Conservation (phyloP, 129 eudicot species). For the Dittrichia graveolens region DNA sequence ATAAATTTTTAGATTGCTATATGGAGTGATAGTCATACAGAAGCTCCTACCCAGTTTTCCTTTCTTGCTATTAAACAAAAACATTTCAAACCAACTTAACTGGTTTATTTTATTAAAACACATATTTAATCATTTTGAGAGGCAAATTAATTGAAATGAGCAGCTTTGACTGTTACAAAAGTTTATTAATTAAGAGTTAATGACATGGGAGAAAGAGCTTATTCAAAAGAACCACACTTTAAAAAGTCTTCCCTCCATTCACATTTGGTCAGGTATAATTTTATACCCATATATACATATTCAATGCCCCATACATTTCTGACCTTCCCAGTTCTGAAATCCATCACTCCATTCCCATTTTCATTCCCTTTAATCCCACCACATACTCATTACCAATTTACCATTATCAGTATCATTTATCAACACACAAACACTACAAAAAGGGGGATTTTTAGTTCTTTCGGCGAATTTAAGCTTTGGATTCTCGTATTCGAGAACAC, state of each 20-base stretch:
- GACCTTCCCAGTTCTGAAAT: slow-evolving; percentile 23
- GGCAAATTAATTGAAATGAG: neutral
- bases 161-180: neutral
- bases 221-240: slow-evolving; percentile 32
- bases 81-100: too few species aligned
- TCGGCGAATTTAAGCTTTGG: slow-evolving; percentile 51
- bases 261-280: slow-evolving; percentile 20
- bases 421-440: neutral
- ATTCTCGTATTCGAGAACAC: slow-evolving; percentile 42
- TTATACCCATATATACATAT: slow-evolving; percentile 11
- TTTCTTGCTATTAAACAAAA: too few species aligned
- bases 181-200: slow-evolving; percentile 9
- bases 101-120: neutral
- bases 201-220: slow-evolving; percentile 41
- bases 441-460: neutral
- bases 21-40: too few species aligned
- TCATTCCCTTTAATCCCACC: slow-evolving; percentile 4
- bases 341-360: slow-evolving; percentile 12
- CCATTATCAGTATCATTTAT: slow-evolving; percentile 8
- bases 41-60: too few species aligned
- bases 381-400: too few species aligned
- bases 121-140: neutral
- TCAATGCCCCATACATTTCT: slow-evolving; percentile 33
- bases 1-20: too few species aligned
- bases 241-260: slow-evolving; percentile 53